Percentiles rank a stretch among this genome's conserved stretches.
These are phyloP conservation scores for Plasmodium gonderi DNA, from an alignment of 169 alveolate species.

Conservation along the genomic window DNA sequence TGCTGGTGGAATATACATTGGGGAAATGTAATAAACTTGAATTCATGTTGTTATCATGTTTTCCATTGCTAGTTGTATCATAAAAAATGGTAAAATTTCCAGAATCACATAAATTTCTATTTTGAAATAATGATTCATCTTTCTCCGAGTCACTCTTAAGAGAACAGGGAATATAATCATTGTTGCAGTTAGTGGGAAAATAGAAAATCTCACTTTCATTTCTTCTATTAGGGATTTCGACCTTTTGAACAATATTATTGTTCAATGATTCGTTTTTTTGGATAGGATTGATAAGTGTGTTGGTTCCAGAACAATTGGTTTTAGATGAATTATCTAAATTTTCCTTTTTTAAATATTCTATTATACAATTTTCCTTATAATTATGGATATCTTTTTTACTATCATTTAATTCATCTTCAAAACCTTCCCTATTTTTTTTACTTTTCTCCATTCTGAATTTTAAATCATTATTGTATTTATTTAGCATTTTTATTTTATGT, in stretches of 20 bases:
- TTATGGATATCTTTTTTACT: not conserved
- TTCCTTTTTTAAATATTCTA: not conserved
- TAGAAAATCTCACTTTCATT: not conserved
- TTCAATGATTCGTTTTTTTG: not conserved
- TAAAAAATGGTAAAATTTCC: not conserved
- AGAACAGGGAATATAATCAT: not conserved
- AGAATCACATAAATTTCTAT: not conserved
- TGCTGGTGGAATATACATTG: not conserved
- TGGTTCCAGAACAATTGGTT: not conserved
- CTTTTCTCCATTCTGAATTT: not conserved
- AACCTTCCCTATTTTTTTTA: not conserved
- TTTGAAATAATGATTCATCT: not conserved
- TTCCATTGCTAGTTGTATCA: not conserved
- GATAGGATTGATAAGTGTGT: not conserved
- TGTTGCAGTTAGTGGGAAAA: not conserved
- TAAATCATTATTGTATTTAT: slow-evolving; percentile 24
- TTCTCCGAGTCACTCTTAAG: not conserved
- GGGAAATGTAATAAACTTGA: not conserved
- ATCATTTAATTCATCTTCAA: not conserved
- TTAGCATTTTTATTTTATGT: slow-evolving; percentile 37
- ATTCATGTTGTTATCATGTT: not conserved
- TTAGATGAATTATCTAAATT: not conserved
- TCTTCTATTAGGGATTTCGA: not conserved
- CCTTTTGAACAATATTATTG: not conserved
- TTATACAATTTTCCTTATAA: not conserved